Percentiles rank a stretch among this genome's conserved stretches.
phyloP scores from a whole-genome alignment of 768 basidiomycete genomes.

The Strobilomyces echinocephalus region DNA sequence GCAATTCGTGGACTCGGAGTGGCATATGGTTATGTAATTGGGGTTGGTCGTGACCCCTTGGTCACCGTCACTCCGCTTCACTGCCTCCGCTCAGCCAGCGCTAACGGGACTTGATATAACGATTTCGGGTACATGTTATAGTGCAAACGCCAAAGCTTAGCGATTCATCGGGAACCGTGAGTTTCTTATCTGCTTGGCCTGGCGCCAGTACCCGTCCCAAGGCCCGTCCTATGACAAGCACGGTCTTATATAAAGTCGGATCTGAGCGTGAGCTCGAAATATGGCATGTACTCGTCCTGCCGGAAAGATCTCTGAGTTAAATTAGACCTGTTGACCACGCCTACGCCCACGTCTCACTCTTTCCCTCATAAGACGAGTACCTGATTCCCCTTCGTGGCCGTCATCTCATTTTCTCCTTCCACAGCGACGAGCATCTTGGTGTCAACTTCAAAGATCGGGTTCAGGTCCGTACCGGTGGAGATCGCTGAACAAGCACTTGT shows the following conservation, averaged over 20 bases:
- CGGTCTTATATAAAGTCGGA: too few relatives aligned
- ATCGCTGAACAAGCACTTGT: slow-evolving; percentile 53
- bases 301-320: not conserved
- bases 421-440: not conserved
- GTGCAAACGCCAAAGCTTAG: too few relatives aligned
- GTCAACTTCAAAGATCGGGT: slow-evolving; percentile 1
- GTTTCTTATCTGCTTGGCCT: too few relatives aligned
- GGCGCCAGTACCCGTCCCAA: too few relatives aligned
- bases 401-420: not conserved
- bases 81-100: too few relatives aligned
- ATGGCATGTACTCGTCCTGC: not conserved
- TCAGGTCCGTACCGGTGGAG: slow-evolving; percentile 42
- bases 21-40: not conserved
- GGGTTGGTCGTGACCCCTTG: too few relatives aligned
- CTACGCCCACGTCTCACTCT: not conserved
- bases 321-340: not conserved
- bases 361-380: not conserved
- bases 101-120: too few relatives aligned
- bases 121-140: too few relatives aligned
- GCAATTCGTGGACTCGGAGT: not conserved
- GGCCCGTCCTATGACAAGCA: not conserved
- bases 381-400: not conserved
- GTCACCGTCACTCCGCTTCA: too few relatives aligned
- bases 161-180: too few relatives aligned
- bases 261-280: not conserved